These are phyloP conservation scores for Tephrocybe sp. DNA, from an alignment of 768 basidiomycete genomes.

Conservation along the genomic window DNA sequence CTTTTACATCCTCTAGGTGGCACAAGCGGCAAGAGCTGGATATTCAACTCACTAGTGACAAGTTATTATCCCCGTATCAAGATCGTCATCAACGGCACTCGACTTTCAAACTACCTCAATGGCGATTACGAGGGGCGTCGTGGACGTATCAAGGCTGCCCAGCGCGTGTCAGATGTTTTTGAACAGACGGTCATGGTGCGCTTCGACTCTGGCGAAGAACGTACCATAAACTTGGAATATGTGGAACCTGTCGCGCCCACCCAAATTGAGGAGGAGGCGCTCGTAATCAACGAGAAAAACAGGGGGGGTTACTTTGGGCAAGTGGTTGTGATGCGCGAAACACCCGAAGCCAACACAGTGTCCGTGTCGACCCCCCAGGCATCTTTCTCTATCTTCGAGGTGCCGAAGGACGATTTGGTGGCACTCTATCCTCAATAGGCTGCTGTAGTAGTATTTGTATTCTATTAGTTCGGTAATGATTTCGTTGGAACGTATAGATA, in stretches of 20 bases:
- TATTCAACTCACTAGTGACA: conserved; percentile 20
- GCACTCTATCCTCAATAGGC: conserved; percentile 31
- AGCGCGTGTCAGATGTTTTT: conserved; percentile 24
- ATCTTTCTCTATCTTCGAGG: conserved; percentile 33
- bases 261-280: conserved; percentile 44
- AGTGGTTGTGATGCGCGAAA: conserved; percentile 45
- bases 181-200: conserved; percentile 25
- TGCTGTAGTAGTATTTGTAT: too few relatives aligned
- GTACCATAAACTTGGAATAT: conserved; percentile 38
- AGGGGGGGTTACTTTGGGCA: conserved; percentile 25
- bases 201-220: conserved; percentile 30
- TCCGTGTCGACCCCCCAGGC: conserved; percentile 37
- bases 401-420: conserved; percentile 34
- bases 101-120: conserved; percentile 21
- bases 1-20: too few relatives aligned
- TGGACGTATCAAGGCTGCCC: conserved; percentile 27
- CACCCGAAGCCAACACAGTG: conserved; percentile 30
- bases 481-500: not conserved
- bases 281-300: conserved; percentile 27
- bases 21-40: conserved; percentile 17
- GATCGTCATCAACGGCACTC: conserved; percentile 16
- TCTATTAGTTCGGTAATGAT: too few relatives aligned
- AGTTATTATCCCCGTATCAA: conserved; percentile 16
- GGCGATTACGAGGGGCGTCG: conserved; percentile 29
- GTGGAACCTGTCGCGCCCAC: conserved; percentile 40